Evolutionary conservation across 192 early-diverging fungal genomes (phyloP).

Genomic region (Rhizoclosmatium globosum): DNA sequence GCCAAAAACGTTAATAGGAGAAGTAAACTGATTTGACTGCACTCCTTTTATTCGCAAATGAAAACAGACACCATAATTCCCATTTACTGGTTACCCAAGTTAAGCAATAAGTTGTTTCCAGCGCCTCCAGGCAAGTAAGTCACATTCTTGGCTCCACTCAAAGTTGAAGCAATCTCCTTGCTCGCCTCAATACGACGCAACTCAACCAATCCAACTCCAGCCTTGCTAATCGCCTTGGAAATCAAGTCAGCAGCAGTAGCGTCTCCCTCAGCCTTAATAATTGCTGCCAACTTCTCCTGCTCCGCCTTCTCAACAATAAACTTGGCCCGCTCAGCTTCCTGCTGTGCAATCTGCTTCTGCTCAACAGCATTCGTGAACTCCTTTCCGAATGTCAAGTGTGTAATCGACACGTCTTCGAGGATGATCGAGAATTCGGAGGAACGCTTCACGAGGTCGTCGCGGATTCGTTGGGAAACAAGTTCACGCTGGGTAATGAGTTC

Average conservation of each 20-base stretch:
- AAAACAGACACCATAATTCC: background rate
- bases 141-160: slow-evolving; percentile 83
- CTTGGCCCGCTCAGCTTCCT: slow-evolving; percentile 98
- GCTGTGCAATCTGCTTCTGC: slow-evolving; percentile 70
- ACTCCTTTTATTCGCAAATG: too few relatives aligned
- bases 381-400: slow-evolving; percentile 98
- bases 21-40: too few relatives aligned
- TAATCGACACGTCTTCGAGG: slow-evolving; percentile 98
- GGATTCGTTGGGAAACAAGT: slow-evolving; percentile 84
- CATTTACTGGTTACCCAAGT: slow-evolving; percentile 31
- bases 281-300: slow-evolving; percentile 95
- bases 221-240: slow-evolving; percentile 86
- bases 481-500: slow-evolving; percentile 99
- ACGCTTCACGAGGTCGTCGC: slow-evolving; percentile 91
- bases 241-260: slow-evolving; percentile 93
- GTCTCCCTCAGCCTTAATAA: slow-evolving; percentile 99
- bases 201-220: slow-evolving; percentile 91
- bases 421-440: slow-evolving; percentile 95
- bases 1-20: too few relatives aligned
- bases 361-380: slow-evolving; percentile 97
- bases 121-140: slow-evolving; percentile 85
- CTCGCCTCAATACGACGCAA: slow-evolving; percentile 97
- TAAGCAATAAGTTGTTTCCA: slow-evolving; percentile 31
- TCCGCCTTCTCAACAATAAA: slow-evolving; percentile 99
- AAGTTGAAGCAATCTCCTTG: slow-evolving; percentile 92